Evolutionary conservation across 1,284 basidiomycete species (phyloP), one percentile per base, ranked within the genome.

Genomic region (Boletellus sp.): DNA sequence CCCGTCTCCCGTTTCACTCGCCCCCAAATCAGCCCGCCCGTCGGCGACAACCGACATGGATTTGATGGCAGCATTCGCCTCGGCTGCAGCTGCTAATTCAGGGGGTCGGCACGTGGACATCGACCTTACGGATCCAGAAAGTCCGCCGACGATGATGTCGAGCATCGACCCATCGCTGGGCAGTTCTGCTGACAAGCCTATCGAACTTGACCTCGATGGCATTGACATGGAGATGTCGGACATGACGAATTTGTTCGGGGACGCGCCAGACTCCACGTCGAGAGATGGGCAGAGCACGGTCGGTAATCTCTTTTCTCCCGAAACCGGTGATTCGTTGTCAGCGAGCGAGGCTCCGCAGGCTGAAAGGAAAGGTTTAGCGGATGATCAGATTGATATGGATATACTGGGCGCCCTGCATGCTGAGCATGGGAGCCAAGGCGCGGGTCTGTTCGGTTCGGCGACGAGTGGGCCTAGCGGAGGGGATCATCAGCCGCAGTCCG

Each of bases 1-100:
- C 39, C 76, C 82, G 5, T 89, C 87, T 1, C 87, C 87, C 14
- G 84, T 89, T 13, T 85, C 82, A 5, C 74, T 90, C 23, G 87
- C 85, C 2, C 87, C 87, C 0, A 84, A 80, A 56, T 87, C 87
- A 13, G 84, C 84, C 29, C 74, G 81, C 8, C 69, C 77, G 1
- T 61, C 70, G 20, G 55, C 69, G n/a, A 76, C 76, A 21, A 74
- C 81, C 32, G 78, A 80, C 38, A 70, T 79, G 3, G 83, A 86
- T 33, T 65, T 87, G 33, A 77, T 87, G 69, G 75, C 78, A 8
- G 74, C 78, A 3, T 75, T 85, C 55, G 74, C 73, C 1, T 70
- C 73, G 5, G 65, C 73, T 16, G 43, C 60, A 34, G 62, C 51
- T 9, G 61, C 60, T 14, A 61, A 61, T 27, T 46, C 58, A 14